These are phyloP conservation scores for Crucihimalaya himalaica DNA, from an alignment of 345 rosid genomes.

Conservation along the genomic window DNA sequence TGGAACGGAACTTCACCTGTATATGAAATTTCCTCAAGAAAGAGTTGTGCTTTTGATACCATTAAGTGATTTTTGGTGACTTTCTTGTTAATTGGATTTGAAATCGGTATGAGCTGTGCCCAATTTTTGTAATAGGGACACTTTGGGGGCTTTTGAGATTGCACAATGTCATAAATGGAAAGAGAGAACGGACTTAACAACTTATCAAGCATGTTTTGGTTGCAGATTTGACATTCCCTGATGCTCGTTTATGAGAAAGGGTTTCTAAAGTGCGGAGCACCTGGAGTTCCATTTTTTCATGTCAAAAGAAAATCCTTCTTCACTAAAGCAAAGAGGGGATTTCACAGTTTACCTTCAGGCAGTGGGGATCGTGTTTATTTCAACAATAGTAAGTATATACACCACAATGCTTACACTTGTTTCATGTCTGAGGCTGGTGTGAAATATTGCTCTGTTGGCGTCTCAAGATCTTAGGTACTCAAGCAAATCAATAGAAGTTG, in stretches of 20 bases:
- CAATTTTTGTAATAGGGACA: not conserved
- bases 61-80: not conserved
- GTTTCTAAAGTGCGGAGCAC: conserved; percentile 33
- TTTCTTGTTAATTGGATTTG: conserved; percentile 19
- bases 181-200: not conserved
- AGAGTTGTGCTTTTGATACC: not conserved
- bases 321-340: not conserved
- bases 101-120: not conserved
- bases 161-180: not conserved
- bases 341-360: conserved; percentile 1
- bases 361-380: conserved; percentile 11
- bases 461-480: conserved; percentile 51
- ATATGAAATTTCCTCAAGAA: not conserved
- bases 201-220: not conserved
- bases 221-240: conserved; percentile 33
- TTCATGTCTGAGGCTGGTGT: not conserved
- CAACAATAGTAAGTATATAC: conserved; percentile 28
- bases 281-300: conserved; percentile 26
- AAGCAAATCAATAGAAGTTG: conserved; percentile 41
- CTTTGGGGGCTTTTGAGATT: not conserved
- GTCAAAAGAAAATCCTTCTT: not conserved
- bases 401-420: not conserved
- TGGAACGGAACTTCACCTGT: not conserved
- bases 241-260: conserved; percentile 38
- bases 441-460: conserved; percentile 29